Base-by-base conservation (phyloP, 1,139 yeast genomes). In the Diutina neorugosa region DNA sequence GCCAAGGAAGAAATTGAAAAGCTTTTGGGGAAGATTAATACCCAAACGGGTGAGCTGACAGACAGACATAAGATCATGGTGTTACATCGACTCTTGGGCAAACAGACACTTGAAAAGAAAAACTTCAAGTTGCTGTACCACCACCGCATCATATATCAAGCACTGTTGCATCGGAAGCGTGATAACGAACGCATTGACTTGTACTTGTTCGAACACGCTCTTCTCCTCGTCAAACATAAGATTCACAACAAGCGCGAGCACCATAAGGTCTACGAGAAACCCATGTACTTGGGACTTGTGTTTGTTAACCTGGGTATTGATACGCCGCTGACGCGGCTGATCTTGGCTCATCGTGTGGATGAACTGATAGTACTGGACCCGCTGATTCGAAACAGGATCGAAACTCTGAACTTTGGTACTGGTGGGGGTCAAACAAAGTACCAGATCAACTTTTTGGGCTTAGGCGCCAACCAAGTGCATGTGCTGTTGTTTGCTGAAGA, bases 21-120 rank as follows among this genome's bases (percentile, higher is more conserved):
- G 58, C 81, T 90, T 56, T 78, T 93, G 69, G 83, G 78, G 31
- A 80, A 86, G 65, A 90, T 93, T 60, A 94, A 94, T 67, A 74
- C 82, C 51, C 97, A 91, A 63, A 86, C 96, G 52, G 98, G 98
- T 67, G 91, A 86, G 62, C 89, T 96, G 52, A 93, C 95, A 43
- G 97, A 93, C 71, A 78, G 96, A 59, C 91, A 90, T 69, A 89
- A 90, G 61, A 77, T 93, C 57, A 86, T 90, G 76, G 86, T 90
- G 54, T 75, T 94, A 65, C 91, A 89, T 63, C 87, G 93, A 65
- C 65, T 73, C 44, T 65, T 75, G 53, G 97, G 96, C 53, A 96
- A 91, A 65, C 87, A 85, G 63, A 90, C 91, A 34, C 90, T 93
- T 63, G 78, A 74, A 58, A 75, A 70, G 53, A 65, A 73, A 55